A percentile compares a stretch with the other conserved stretches of the same genome.
Conservation (phyloP, 192 early-diverging fungal species). For the Linnemannia exigua region DNA sequence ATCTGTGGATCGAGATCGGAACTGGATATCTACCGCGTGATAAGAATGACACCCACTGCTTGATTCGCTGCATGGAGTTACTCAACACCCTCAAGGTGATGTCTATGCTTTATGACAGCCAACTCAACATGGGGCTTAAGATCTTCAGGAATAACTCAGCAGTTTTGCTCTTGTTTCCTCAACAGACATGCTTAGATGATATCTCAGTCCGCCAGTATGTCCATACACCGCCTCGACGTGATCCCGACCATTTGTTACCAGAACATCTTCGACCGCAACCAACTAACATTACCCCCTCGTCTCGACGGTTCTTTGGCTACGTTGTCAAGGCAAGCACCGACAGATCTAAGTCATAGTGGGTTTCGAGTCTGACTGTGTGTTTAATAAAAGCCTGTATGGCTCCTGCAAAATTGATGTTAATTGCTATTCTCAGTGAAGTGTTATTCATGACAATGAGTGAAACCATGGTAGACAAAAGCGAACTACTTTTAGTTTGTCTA, state of each 20-base stretch:
- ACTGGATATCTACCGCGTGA: conserved; percentile 31
- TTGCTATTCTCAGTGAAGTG: no score
- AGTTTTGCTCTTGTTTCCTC: conserved; percentile 2
- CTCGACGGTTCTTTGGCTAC: conserved; percentile 42
- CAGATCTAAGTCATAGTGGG: no score
- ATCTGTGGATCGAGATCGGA: conserved; percentile 8
- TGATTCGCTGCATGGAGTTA: conserved; percentile 36
- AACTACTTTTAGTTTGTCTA: no score
- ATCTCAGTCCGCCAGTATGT: conserved; percentile 27
- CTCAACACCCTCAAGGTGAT: conserved; percentile 28
- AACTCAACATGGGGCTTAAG: conserved; percentile 10
- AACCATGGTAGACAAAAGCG: no score
- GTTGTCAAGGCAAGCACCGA: no score
- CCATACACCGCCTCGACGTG: conserved; percentile 31
- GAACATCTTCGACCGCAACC: conserved; percentile 32
- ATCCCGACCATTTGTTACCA: conserved; percentile 24
- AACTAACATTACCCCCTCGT: conserved; percentile 35
- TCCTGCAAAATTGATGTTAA: no score
- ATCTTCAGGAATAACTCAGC: conserved; percentile 19
- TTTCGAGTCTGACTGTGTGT: no score
- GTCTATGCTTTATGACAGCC: conserved; percentile 16
- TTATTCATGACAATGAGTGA: no score
- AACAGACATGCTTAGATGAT: conserved; percentile 21
- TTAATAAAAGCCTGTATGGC: no score
- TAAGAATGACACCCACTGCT: conserved; percentile 34